Evolutionary conservation across 768 basidiomycete species (phyloP), one percentile per base, ranked within the genome.

Genomic region (Mycena amicta): DNA sequence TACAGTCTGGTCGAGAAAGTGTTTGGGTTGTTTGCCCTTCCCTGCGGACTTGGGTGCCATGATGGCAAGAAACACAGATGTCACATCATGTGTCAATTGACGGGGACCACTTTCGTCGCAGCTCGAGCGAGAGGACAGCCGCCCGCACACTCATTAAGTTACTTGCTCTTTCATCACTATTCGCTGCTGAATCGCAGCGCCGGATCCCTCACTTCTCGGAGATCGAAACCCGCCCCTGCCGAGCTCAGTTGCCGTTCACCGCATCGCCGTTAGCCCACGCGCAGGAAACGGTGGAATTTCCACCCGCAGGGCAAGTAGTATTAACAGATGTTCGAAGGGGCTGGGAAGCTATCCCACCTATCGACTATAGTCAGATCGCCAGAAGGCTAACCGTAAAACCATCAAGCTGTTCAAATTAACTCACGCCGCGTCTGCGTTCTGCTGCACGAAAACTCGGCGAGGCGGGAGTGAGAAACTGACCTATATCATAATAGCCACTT

Each of bases 1-100:
- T 66, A 77, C 76, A 55, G 63, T 74, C 57, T 68, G 68, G 37
- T 71, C 75, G n/a, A 77, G 61, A 63, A 78, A 78, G 8, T 60
- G 68, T 53, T 77, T 77, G 15, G 59, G 65, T 56, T 66, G 59
- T 57, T 75, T 77, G 18, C 70, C 66, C 53, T 61, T 67, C 20
- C 60, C 60, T 18, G 43, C 50, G 45, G 58, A 53, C 39, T 60
- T 59, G 26, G 20, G 15, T 11, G 22, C 27, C 47, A 49, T 49
- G 47, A 29, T 23, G 27, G 47, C 4, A 13, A 23, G 26, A 49
- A 13, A 26, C 8, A 23, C 5, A 28, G 27, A 27, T 8, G 47
- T 49, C 47, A 49, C 47, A 28, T 28, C n/a, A n/a, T n/a, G n/a
- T n/a, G n/a, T n/a, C n/a, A n/a, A n/a, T 8, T 37, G 33, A 37